Conservation (phyloP, 2,329 filamentous ascomycete genomes). For the Ramularia collo-cygni region DNA sequence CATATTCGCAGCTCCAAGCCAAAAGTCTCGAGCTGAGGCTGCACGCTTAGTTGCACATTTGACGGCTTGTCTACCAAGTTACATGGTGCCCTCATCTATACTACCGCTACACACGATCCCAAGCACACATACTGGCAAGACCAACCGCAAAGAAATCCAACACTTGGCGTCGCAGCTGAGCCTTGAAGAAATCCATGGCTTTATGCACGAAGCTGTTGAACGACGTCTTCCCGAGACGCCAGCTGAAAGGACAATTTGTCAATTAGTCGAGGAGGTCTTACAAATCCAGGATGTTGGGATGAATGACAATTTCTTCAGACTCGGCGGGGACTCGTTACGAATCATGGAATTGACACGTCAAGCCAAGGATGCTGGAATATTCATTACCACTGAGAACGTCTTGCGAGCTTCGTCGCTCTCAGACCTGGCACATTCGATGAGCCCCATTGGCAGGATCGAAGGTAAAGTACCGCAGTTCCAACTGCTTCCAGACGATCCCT, state of each 20-base stretch:
- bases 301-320: conserved; percentile 38
- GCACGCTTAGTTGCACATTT: background rate
- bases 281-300: background rate
- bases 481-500: too few relatives aligned
- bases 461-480: too few relatives aligned
- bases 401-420: too few relatives aligned
- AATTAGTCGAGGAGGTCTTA: too few relatives aligned
- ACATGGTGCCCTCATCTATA: conserved; percentile 72
- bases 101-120: conserved; percentile 64
- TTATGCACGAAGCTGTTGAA: background rate
- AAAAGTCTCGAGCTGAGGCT: background rate
- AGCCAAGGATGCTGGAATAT: too few relatives aligned
- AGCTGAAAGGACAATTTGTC: too few relatives aligned
- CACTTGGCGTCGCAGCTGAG: background rate
- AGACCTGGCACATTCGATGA: too few relatives aligned
- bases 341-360: too few relatives aligned
- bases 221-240: background rate
- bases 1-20: background rate
- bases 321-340: conserved; percentile 44
- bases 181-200: background rate
- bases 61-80: conserved; percentile 30
- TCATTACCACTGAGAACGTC: too few relatives aligned
- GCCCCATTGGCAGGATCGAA: too few relatives aligned
- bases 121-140: conserved; percentile 65
- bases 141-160: conserved; percentile 47